Evolutionary conservation across 306 rosid species (phyloP).

Genomic region (Cucumis cinereus): DNA sequence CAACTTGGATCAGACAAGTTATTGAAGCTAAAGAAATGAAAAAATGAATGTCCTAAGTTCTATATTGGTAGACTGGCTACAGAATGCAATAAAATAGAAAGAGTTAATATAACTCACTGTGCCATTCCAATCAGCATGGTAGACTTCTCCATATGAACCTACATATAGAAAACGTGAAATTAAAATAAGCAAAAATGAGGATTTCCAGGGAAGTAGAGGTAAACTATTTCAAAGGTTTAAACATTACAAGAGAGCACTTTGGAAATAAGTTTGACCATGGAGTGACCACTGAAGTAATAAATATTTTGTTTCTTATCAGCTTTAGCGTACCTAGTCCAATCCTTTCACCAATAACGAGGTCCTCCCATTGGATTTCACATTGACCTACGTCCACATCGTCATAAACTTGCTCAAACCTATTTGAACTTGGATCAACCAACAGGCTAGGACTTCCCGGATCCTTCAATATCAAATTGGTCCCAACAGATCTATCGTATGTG

Average conservation of each 20-base stretch:
- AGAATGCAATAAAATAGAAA: not conserved
- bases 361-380: conserved; percentile 96
- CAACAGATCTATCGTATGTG: conserved; percentile 50
- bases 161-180: conserved; percentile 17
- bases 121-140: conserved; percentile 96
- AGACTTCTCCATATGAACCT: conserved; percentile 99
- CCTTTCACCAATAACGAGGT: conserved; percentile 83
- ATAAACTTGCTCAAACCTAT: conserved; percentile 56
- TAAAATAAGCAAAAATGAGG: not conserved
- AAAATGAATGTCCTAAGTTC: not conserved
- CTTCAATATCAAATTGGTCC: conserved; percentile 41
- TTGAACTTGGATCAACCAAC: conserved; percentile 33
- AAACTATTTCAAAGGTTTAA: not conserved
- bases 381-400: conserved; percentile 91
- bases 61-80: not conserved
- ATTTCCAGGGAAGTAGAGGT: not conserved
- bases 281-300: not conserved
- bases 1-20: not conserved
- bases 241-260: not conserved
- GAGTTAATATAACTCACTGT: conserved; percentile 55
- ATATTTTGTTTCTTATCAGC: conserved; percentile 6
- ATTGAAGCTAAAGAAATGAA: not conserved
- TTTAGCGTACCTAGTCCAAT: conserved; percentile 75
- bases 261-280: not conserved
- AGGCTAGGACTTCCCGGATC: conserved; percentile 49